These are phyloP conservation scores for Trichoderma polysporum DNA, from an alignment of 2,329 filamentous ascomycete genomes.

Conservation along the genomic window DNA sequence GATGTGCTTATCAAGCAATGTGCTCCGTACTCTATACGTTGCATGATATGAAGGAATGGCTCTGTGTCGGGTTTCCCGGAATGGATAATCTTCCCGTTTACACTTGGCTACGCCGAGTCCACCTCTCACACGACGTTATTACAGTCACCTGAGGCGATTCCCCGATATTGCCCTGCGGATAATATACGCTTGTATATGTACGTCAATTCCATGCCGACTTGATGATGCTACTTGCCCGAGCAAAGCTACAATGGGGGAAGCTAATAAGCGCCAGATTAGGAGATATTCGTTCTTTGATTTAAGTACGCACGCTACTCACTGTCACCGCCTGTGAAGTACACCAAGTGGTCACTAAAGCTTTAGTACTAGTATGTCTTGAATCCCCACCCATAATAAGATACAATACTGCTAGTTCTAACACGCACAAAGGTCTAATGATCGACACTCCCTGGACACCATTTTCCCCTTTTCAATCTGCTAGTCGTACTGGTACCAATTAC, in stretches of 20 bases:
- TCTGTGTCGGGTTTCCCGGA: constrained; percentile 9
- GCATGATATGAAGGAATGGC: not conserved
- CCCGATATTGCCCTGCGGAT: constrained; percentile 3
- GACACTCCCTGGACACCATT: not conserved
- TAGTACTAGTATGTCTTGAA: not conserved
- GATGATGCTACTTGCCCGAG: not conserved
- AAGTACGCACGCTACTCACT: not conserved
- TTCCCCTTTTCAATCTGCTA: not conserved
- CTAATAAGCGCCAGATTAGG: not conserved
- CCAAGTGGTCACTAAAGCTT: not conserved
- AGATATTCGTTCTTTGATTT: not conserved
- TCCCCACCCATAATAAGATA: constrained; percentile 3
- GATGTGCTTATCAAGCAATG: not conserved
- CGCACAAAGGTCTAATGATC: constrained; percentile 3
- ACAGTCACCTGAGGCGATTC: not conserved
- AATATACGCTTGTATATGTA: not conserved
- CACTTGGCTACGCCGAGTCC: not conserved
- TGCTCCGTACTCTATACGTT: not conserved
- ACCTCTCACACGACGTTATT: not conserved
- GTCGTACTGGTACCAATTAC: not conserved
- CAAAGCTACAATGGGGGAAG: not conserved
- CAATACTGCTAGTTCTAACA: not conserved
- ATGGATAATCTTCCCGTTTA: constrained; percentile 4
- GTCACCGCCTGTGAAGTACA: not conserved
- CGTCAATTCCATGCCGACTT: not conserved